Conservation (phyloP, 2,329 filamentous ascomycete genomes). For the Penicillium polonicum region DNA sequence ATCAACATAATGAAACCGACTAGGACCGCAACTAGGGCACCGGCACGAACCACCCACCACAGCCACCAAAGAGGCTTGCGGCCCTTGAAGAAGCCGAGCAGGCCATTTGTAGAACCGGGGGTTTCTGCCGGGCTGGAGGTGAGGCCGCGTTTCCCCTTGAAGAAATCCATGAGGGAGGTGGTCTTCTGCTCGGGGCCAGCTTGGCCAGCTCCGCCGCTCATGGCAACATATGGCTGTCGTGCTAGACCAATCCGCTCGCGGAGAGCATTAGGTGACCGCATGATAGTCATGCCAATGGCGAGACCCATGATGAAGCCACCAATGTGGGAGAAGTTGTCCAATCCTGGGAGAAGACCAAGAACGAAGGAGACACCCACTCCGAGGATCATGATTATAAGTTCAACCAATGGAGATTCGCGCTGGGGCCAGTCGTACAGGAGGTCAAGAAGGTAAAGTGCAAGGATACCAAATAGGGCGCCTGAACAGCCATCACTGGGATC, state of each 20-base stretch:
- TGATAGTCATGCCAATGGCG: conserved; percentile 77
- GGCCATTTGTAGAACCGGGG: conserved; percentile 14
- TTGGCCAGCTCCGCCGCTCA: conserved; percentile 52
- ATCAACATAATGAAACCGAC: conserved; percentile 83
- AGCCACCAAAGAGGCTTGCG: conserved; percentile 94
- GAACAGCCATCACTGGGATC: conserved; percentile 87
- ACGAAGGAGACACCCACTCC: conserved; percentile 90
- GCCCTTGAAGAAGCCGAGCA: conserved; percentile 78
- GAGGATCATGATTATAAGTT: conserved; percentile 81
- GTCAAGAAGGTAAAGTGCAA: conserved; percentile 84
- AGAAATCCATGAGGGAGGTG: conserved; percentile 51
- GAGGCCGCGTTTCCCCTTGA: conserved; percentile 58
- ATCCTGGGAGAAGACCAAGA: conserved; percentile 81
- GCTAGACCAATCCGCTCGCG: conserved; percentile 71
- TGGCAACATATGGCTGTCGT: conserved; percentile 67
- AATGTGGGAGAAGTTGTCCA: conserved; percentile 98
- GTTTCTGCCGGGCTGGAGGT: conserved; percentile 10
- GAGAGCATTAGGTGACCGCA: conserved; percentile 82
- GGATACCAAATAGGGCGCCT: conserved; percentile 84
- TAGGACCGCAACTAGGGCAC: conserved; percentile 73
- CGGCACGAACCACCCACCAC: conserved; percentile 88
- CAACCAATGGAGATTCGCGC: conserved; percentile 71
- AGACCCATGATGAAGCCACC: conserved; percentile 93
- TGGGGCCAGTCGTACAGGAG: conserved; percentile 90
- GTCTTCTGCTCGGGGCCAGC: conserved; percentile 38